These are phyloP conservation scores for Pichia deserticola DNA, from an alignment of 805 yeast genomes.

Conservation along the genomic window DNA sequence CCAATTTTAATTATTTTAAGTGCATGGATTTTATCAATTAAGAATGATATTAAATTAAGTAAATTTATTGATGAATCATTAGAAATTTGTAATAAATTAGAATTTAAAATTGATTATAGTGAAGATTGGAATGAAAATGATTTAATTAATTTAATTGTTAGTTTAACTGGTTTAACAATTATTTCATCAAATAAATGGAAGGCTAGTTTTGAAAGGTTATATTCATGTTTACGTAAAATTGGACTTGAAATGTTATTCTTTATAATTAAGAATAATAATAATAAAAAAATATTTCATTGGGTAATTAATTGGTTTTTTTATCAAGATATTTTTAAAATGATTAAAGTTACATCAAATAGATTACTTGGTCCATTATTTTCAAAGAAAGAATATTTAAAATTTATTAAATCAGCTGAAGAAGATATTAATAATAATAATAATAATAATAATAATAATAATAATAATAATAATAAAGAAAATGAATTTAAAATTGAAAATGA, in stretches of 20 bases:
- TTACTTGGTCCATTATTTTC: constrained; percentile 20
- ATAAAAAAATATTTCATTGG: constrained; percentile 12
- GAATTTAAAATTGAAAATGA: not conserved
- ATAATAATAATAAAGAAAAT: not conserved
- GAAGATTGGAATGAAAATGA: constrained; percentile 4
- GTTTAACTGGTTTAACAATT: constrained; percentile 15
- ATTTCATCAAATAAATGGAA: constrained; percentile 18
- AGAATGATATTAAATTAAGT: constrained; percentile 3
- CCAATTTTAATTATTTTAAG: constrained; percentile 13
- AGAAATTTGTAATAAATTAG: constrained; percentile 1
- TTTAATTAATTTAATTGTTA: constrained; percentile 12
- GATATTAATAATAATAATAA: not conserved
- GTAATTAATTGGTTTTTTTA: constrained; percentile 18
- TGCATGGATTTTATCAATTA: constrained; percentile 11
- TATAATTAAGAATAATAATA: constrained; percentile 4
- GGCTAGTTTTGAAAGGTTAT: constrained; percentile 14
- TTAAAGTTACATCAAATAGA: constrained; percentile 15
- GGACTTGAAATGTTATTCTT: constrained; percentile 12
- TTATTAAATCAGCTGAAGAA: not conserved
- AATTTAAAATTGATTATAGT: not conserved
- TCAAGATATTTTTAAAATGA: constrained; percentile 18
- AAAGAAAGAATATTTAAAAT: constrained; percentile 13
- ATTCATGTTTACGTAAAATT: constrained; percentile 8
- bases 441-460: not conserved
- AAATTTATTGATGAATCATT: constrained; percentile 9